These are phyloP conservation scores for Aristolochia contorta DNA, from an alignment of 164 flowering plant species.

Conservation along the genomic window DNA sequence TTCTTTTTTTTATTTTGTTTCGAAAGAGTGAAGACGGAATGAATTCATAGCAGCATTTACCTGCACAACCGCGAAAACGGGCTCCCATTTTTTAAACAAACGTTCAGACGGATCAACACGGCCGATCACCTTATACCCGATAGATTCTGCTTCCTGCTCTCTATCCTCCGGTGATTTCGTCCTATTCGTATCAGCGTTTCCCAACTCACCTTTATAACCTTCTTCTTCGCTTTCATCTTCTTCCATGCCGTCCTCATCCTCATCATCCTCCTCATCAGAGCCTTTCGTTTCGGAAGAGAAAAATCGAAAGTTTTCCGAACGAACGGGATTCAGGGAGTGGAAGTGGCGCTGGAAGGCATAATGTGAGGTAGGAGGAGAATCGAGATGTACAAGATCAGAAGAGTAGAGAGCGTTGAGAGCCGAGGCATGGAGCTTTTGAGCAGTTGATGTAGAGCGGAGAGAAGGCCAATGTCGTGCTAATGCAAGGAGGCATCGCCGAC, in stretches of 20 bases:
- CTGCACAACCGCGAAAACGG: slow-evolving; percentile 90
- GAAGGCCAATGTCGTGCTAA: slow-evolving; percentile 23
- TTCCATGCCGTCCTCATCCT: slow-evolving; percentile 11
- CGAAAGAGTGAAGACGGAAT: not conserved
- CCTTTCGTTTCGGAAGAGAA: slow-evolving; percentile 22
- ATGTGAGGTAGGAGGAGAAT: slow-evolving; percentile 5
- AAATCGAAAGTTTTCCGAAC: slow-evolving; percentile 9
- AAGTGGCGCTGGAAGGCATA: not conserved
- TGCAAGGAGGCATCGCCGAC: slow-evolving; percentile 33
- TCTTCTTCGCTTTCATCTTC: slow-evolving; percentile 21
- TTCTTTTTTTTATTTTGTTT: too few relatives aligned
- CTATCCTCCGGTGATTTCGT: slow-evolving; percentile 54
- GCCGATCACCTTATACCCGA: slow-evolving; percentile 84
- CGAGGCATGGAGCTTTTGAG: slow-evolving; percentile 2
- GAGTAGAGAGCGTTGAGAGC: slow-evolving; percentile 9
- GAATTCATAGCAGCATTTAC: slow-evolving; percentile 19
- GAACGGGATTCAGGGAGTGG: not conserved
- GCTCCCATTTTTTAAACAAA: slow-evolving; percentile 58
- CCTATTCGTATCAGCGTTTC: slow-evolving; percentile 16
- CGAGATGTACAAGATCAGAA: slow-evolving; percentile 5
- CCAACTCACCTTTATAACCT: slow-evolving; percentile 13
- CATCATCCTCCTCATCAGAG: not conserved
- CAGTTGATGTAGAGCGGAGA: not conserved
- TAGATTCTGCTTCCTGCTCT: slow-evolving; percentile 59
- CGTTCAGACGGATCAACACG: slow-evolving; percentile 50